Evolutionary conservation across 768 basidiomycete species (phyloP).

Genomic region (Suillus placidus): DNA sequence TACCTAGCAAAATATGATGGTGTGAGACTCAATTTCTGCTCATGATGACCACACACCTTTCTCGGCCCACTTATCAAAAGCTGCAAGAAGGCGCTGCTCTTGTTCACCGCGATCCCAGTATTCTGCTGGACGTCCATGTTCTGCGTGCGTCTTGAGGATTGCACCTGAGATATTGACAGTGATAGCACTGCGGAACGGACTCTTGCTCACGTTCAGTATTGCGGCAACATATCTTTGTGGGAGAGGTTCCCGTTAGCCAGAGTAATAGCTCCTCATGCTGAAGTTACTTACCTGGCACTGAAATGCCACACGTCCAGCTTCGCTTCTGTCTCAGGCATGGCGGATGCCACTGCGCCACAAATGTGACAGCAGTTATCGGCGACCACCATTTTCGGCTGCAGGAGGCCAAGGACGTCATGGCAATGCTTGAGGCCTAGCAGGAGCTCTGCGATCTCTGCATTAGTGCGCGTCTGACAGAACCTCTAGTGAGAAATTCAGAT

Average conservation of each 20-base stretch:
- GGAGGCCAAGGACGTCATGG: slow-evolving; percentile 8
- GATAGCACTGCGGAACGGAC: slow-evolving; percentile 8
- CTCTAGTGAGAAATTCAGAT: neutral
- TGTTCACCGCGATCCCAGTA: slow-evolving; percentile 25
- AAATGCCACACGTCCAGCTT: slow-evolving; percentile 26
- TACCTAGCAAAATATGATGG: neutral
- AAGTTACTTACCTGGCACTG: no score
- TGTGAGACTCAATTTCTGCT: neutral
- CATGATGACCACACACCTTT: neutral
- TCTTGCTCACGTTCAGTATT: slow-evolving; percentile 18
- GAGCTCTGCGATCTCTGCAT: slow-evolving; percentile 20
- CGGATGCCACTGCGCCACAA: slow-evolving; percentile 1
- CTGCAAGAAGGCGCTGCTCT: slow-evolving; percentile 13
- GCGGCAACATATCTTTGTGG: slow-evolving; percentile 16
- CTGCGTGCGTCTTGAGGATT: slow-evolving; percentile 15
- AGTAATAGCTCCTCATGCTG: neutral
- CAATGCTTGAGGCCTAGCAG: slow-evolving; percentile 16
- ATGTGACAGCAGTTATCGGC: slow-evolving; percentile 28
- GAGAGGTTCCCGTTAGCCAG: neutral
- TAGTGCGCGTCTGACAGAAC: slow-evolving; percentile 20
- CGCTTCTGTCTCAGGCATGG: slow-evolving; percentile 12
- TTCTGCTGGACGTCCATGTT: slow-evolving; percentile 10
- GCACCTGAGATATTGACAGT: slow-evolving; percentile 15
- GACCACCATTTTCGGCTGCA: slow-evolving; percentile 18
- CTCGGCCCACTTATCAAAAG: neutral